These are phyloP conservation scores for Suillus ampliporus DNA, from an alignment of 768 basidiomycete species.

Conservation along the genomic window DNA sequence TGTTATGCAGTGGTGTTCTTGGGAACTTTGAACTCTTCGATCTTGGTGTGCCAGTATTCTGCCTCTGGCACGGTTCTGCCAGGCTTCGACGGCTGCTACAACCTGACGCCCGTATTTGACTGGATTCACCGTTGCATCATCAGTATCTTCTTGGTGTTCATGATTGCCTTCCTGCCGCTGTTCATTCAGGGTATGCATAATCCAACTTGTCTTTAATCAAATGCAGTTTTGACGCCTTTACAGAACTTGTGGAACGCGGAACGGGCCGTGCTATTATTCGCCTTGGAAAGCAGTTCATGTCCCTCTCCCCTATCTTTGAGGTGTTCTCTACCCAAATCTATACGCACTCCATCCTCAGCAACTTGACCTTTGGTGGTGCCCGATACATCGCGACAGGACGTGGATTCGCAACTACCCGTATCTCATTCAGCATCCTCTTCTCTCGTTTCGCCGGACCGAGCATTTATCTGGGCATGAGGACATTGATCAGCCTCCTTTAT, in stretches of 20 bases:
- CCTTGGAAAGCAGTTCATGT: slow-evolving; percentile 91
- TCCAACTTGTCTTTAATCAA: neutral
- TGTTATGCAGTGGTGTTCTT: slow-evolving; percentile 82
- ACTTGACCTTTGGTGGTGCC: slow-evolving; percentile 97
- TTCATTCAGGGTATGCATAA: slow-evolving; percentile 84
- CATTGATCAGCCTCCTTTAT: slow-evolving; percentile 90
- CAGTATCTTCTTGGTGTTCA: slow-evolving; percentile 97
- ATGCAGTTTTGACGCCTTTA: slow-evolving; percentile 20
- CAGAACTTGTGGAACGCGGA: slow-evolving; percentile 95
- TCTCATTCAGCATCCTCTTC: slow-evolving; percentile 93
- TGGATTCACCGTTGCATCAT: slow-evolving; percentile 98
- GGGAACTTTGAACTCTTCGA: slow-evolving; percentile 85
- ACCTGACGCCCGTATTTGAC: slow-evolving; percentile 88
- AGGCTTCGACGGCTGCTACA: slow-evolving; percentile 90
- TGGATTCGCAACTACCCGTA: slow-evolving; percentile 96
- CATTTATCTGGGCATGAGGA: slow-evolving; percentile 96
- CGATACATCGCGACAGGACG: slow-evolving; percentile 98
- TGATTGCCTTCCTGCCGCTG: slow-evolving; percentile 93
- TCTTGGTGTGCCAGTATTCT: slow-evolving; percentile 83
- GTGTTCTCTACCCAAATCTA: slow-evolving; percentile 99
- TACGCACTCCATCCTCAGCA: slow-evolving; percentile 95
- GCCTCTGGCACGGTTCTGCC: slow-evolving; percentile 72
- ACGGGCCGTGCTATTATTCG: slow-evolving; percentile 91
- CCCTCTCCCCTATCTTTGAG: slow-evolving; percentile 94
- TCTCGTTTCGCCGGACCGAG: slow-evolving; percentile 98